Conservation (phyloP, 139 green algal species). For the Marvania coccoides region DNA sequence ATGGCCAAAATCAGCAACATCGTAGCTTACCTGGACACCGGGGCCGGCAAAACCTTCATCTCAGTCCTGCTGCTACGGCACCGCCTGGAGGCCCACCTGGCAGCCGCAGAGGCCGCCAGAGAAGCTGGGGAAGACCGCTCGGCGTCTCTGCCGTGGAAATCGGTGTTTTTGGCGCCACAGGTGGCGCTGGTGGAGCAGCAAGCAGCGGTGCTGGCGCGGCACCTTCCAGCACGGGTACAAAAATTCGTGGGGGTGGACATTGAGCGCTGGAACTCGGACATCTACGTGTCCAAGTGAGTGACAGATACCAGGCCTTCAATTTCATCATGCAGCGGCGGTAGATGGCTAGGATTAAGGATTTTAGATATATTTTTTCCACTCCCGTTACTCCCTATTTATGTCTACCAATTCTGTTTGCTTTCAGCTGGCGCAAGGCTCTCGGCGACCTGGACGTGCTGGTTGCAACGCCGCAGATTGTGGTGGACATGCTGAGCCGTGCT, state of each 20-base stretch:
- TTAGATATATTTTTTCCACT: conserved; percentile 6
- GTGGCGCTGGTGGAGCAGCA: conserved; percentile 40
- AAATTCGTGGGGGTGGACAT: conserved; percentile 8
- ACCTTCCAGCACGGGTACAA: not conserved
- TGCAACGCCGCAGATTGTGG: conserved; percentile 55
- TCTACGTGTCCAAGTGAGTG: too few species aligned
- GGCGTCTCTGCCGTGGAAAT: not conserved
- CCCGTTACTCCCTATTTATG: too few species aligned
- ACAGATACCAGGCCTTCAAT: too few species aligned
- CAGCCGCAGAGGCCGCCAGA: not conserved
- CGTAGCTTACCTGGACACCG: conserved; percentile 23
- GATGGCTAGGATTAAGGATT: too few species aligned
- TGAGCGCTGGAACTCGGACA: not conserved
- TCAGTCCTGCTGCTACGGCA: conserved; percentile 52
- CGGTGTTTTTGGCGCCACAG: conserved; percentile 12
- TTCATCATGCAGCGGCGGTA: too few species aligned
- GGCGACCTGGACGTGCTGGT: conserved; percentile 42
- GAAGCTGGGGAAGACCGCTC: not conserved
- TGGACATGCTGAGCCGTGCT: conserved; percentile 49
- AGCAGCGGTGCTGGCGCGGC: conserved; percentile 24
- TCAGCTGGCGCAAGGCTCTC: conserved; percentile 22
- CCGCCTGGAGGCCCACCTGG: not conserved
- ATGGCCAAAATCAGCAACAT: conserved; percentile 20
- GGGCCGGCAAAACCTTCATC: conserved; percentile 45
- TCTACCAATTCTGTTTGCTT: too few species aligned